phyloP scores from a whole-genome alignment of 2,329 filamentous ascomycete species.

The Proliferodiscus dingleyae region DNA sequence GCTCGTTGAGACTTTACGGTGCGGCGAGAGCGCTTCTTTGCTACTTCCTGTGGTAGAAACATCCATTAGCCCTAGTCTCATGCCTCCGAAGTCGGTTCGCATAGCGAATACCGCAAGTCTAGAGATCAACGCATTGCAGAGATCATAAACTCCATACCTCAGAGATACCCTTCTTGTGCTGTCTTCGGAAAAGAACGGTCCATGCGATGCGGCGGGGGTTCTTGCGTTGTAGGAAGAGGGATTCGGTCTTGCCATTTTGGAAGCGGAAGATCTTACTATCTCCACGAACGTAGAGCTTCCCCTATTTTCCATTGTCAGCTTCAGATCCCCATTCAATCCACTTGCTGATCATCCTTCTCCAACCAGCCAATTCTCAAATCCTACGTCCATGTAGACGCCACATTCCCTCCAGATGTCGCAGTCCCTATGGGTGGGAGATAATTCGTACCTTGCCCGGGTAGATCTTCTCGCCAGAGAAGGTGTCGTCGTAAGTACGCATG shows the following conservation, averaged over 20 bases:
- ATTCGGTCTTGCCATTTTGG: slow-evolving; percentile 99
- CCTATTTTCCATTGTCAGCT: slow-evolving; percentile 50
- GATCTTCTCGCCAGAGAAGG: slow-evolving; percentile 73
- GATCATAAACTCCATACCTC: slow-evolving; percentile 66
- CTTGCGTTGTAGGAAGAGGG: slow-evolving; percentile 99
- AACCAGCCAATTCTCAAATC: slow-evolving; percentile 1
- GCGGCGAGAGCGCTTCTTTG: slow-evolving; percentile 98
- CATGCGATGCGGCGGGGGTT: slow-evolving; percentile 99
- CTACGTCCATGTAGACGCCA: slow-evolving; percentile 15
- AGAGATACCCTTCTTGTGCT: slow-evolving; percentile 99
- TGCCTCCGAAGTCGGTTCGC: too few species aligned
- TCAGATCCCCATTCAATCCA: slow-evolving; percentile 4
- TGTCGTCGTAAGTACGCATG: slow-evolving; percentile 60
- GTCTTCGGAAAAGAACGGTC: slow-evolving; percentile 96
- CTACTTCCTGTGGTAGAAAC: slow-evolving; percentile 71
- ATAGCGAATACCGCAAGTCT: too few species aligned
- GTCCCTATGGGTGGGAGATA: too few species aligned
- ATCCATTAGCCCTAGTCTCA: slow-evolving; percentile 14
- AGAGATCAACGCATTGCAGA: too few species aligned
- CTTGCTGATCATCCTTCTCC: slow-evolving; percentile 5
- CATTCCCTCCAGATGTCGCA: slow-evolving; percentile 1
- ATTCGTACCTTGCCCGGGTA: slow-evolving; percentile 74
- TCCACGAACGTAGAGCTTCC: slow-evolving; percentile 98
- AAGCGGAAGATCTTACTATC: slow-evolving; percentile 99
- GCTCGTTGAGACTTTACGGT: slow-evolving; percentile 98